Evolutionary conservation across 192 early-diverging fungal genomes (phyloP).

Genomic region (Podila minutissima): DNA sequence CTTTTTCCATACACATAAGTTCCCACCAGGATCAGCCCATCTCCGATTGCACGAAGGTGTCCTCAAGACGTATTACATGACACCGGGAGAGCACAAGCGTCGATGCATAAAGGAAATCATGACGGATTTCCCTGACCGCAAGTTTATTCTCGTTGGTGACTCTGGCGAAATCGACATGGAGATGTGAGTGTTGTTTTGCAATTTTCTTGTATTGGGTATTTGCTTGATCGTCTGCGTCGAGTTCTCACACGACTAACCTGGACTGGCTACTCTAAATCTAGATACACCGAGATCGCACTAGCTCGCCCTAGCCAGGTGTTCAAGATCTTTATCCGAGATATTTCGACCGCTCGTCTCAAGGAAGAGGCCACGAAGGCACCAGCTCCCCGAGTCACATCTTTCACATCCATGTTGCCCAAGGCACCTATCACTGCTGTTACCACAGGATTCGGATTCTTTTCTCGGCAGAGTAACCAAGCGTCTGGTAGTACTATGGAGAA

Average conservation of each 20-base stretch:
- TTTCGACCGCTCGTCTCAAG: slow-evolving; percentile 29
- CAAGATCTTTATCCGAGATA: slow-evolving; percentile 78
- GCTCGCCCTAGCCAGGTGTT: slow-evolving; percentile 65
- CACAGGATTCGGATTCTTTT: background rate
- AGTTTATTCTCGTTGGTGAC: slow-evolving; percentile 88
- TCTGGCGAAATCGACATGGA: slow-evolving; percentile 88
- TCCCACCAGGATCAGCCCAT: slow-evolving; percentile 82
- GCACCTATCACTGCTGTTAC: slow-evolving; percentile 6
- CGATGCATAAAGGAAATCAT: slow-evolving; percentile 60
- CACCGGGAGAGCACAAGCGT: slow-evolving; percentile 59
- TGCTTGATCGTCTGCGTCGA: background rate
- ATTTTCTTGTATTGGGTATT: background rate
- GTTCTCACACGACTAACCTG: background rate
- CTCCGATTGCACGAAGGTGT: slow-evolving; percentile 71
- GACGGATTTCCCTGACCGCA: slow-evolving; percentile 74
- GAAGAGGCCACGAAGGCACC: background rate
- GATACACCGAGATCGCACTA: slow-evolving; percentile 62
- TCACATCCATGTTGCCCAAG: slow-evolving; percentile 17
- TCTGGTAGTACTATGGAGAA: too few species aligned
- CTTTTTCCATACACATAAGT: slow-evolving; percentile 71
- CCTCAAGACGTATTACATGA: slow-evolving; percentile 66
- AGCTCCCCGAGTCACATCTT: slow-evolving; percentile 2
- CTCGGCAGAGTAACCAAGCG: background rate
- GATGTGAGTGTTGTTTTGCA: slow-evolving; percentile 38
- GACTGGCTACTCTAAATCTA: background rate